Evolutionary conservation across 441 rosid genomes (phyloP).

Genomic region (Pelargonium citronellum): DNA sequence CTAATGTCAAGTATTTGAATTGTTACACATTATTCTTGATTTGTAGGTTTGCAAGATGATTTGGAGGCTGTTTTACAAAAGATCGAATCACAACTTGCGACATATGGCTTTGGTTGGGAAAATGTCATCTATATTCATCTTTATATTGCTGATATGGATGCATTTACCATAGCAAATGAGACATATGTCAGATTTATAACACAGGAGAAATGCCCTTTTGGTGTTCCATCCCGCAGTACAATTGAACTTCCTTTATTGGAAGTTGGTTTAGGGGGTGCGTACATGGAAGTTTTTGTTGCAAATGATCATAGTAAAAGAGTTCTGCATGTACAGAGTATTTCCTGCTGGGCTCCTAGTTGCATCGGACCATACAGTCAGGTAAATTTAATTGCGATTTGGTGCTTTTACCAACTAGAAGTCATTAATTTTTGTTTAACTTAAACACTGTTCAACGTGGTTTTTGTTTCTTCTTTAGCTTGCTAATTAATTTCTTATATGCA

Average conservation of each 20-base stretch:
- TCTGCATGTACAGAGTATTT: conserved; percentile 92
- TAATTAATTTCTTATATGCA: neutral
- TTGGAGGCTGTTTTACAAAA: conserved; percentile 42
- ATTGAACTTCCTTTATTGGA: conserved; percentile 75
- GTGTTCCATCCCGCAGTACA: conserved; percentile 99
- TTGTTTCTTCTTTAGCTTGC: neutral
- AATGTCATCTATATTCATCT: conserved; percentile 76
- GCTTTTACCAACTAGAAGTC: neutral
- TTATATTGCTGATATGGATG: conserved; percentile 76
- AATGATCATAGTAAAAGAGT: conserved; percentile 69
- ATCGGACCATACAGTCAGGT: conserved; percentile 99
- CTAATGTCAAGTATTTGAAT: conserved; percentile 5
- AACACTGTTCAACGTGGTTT: neutral
- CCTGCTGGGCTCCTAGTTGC: conserved; percentile 99
- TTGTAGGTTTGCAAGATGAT: conserved; percentile 69
- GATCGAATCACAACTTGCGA: conserved; percentile 53
- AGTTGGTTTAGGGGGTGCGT: conserved; percentile 69
- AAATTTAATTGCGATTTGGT: conserved; percentile 10
- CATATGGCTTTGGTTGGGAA: conserved; percentile 60
- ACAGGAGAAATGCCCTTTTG: conserved; percentile 78
- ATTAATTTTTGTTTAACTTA: neutral
- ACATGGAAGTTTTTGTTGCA: conserved; percentile 69
- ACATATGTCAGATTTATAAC: conserved; percentile 78
- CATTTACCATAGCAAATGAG: conserved; percentile 68
- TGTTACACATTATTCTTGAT: conserved; percentile 12